These are phyloP conservation scores for Pythium graminicola DNA, from an alignment of 352 stramenopile genomes.

Conservation along the genomic window DNA sequence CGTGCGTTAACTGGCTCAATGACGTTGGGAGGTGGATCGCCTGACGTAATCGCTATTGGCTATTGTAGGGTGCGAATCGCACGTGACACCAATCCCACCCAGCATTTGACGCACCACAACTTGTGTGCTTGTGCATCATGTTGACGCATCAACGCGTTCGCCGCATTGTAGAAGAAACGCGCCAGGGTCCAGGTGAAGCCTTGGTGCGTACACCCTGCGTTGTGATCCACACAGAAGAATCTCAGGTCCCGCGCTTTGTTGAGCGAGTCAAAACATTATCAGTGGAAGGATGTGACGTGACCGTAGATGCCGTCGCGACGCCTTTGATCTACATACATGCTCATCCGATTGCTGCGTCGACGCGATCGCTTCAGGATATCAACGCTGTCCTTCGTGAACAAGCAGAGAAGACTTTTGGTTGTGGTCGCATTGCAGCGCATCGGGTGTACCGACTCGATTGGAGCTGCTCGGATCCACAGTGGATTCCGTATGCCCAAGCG, in stretches of 20 bases:
- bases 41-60: slow-evolving; percentile 1
- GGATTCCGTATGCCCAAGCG: slow-evolving; percentile 27
- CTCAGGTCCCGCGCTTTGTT: slow-evolving; percentile 27
- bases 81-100: not conserved
- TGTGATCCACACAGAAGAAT: slow-evolving; percentile 26
- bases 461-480: slow-evolving; percentile 35
- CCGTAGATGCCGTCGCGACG: slow-evolving; percentile 12
- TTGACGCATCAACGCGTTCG: not conserved
- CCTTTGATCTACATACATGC: slow-evolving; percentile 29
- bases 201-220: slow-evolving; percentile 13
- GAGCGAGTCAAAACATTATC: not conserved
- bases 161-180: not conserved
- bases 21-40: too few relatives aligned
- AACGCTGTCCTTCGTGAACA: slow-evolving; percentile 13
- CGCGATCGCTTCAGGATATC: not conserved
- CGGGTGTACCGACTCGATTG: slow-evolving; percentile 44
- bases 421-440: slow-evolving; percentile 39
- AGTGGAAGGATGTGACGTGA: not conserved
- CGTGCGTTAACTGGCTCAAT: too few relatives aligned
- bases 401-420: slow-evolving; percentile 12
- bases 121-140: not conserved
- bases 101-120: not conserved
- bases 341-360: not conserved
- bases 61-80: too few relatives aligned
- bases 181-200: not conserved